A percentile compares a stretch with the other conserved stretches of the same genome.
These are phyloP conservation scores for Pelagomonas calceolata DNA, from an alignment of 108 stramenopile genomes.

Conservation along the genomic window DNA sequence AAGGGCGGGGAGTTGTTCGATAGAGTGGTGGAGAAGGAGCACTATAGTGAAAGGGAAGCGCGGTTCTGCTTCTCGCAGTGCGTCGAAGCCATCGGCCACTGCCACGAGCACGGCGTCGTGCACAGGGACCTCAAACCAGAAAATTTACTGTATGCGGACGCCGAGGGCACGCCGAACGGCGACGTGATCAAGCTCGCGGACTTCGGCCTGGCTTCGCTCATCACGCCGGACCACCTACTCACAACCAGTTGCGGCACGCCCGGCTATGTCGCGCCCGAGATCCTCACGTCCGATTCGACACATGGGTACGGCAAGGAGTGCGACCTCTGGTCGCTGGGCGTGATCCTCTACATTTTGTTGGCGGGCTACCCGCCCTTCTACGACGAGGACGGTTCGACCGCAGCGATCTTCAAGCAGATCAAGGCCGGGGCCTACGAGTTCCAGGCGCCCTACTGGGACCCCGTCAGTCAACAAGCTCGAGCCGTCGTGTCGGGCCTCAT, in stretches of 20 bases:
- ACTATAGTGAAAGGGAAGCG: slow-evolving; percentile 3
- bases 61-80: slow-evolving; percentile 4
- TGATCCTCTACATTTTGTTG: slow-evolving; percentile 49
- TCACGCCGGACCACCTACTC: not conserved
- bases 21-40: slow-evolving; percentile 2
- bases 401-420: slow-evolving; percentile 38
- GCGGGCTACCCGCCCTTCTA: slow-evolving; percentile 56
- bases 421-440: slow-evolving; percentile 37
- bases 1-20: slow-evolving; percentile 22
- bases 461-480: slow-evolving; percentile 42
- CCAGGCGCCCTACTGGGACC: slow-evolving; percentile 40
- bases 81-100: slow-evolving; percentile 28
- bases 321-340: slow-evolving; percentile 54
- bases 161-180: not conserved
- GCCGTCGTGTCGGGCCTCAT: slow-evolving; percentile 38
- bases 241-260: slow-evolving; percentile 37
- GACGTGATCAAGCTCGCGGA: slow-evolving; percentile 63
- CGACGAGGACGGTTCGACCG: slow-evolving; percentile 21
- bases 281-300: slow-evolving; percentile 18
- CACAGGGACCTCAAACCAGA: slow-evolving; percentile 49
- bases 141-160: slow-evolving; percentile 11
- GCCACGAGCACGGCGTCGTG: slow-evolving; percentile 35
- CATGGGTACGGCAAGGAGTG: slow-evolving; percentile 45
- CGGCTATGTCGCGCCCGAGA: slow-evolving; percentile 53
- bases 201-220: slow-evolving; percentile 64